Base-by-base conservation (phyloP, 2,329 filamentous ascomycete species). In the Aspergillus pseudoglaucus region DNA sequence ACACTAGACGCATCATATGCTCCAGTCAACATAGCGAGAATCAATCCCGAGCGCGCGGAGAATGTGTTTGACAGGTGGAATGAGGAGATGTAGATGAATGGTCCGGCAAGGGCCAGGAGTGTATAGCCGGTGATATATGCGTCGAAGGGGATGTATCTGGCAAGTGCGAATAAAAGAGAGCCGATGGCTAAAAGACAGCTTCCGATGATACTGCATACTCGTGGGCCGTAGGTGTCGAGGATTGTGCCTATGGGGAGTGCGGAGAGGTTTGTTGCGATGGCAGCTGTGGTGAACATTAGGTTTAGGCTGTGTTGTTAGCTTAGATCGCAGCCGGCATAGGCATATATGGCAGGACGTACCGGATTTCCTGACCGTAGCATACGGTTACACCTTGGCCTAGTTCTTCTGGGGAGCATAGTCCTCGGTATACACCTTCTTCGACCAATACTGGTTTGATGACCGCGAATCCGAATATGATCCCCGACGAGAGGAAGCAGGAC, bases 261-360 rank as follows among this genome's bases (percentile, higher is more conserved):
- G 37, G 83, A 88, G 10, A 95, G 85, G 60, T 95, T 95, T 35
- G 90, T 94, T 6, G 81, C 86, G 8, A 95, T 89, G 12, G 89
- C 90, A 10, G 90, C 90, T 37, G 90, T 79, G 5, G 89, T 94
- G 74, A 95, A 95, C 87, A 95, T 95, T 56, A 95, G 74, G 65
- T 95, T 95, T 48, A 95, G 77, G 50, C n/a, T n/a, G n/a, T n/a
- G n/a, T n/a, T n/a, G n/a, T n/a, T n/a, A n/a, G n/a, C n/a, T n/a
- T n/a, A n/a, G n/a, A n/a, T n/a, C n/a, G n/a, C n/a, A n/a, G n/a
- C n/a, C n/a, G n/a, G n/a, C n/a, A n/a, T n/a, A n/a, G n/a, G n/a
- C n/a, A n/a, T n/a, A n/a, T n/a, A n/a, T n/a, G n/a, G n/a, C n/a
- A n/a, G n/a, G n/a, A 55, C 58, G n/a, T 61, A 75, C 71, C 75